Percentiles rank a stretch among this genome's conserved stretches.
Evolutionary conservation across 257 asterid genomes (phyloP).

Genomic region (Solanum verrucosum): DNA sequence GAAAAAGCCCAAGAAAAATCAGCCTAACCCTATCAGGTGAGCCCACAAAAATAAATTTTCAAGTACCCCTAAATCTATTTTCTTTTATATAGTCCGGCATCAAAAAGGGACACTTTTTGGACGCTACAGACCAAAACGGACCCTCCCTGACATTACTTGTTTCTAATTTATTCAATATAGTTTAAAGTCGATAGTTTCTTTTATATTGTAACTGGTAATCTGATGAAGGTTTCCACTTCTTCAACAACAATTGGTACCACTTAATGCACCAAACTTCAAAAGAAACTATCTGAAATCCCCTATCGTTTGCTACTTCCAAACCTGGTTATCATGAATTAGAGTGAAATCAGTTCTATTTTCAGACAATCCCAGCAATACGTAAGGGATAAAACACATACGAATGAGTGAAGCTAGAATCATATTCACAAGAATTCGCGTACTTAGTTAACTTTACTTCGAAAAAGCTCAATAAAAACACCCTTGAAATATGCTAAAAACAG

Average conservation of each 20-base stretch:
- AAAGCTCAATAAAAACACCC: too few species aligned
- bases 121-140: rapidly evolving
- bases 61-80: neutral
- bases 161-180: too few species aligned
- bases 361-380: neutral
- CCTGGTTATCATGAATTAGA: neutral
- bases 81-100: too few species aligned
- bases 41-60: neutral
- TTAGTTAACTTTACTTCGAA: too few species aligned
- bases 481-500: too few species aligned
- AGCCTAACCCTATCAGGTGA: neutral
- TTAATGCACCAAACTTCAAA: too few species aligned
- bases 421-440: neutral
- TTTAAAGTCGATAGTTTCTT: too few species aligned
- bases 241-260: neutral
- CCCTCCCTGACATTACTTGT: neutral
- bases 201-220: too few species aligned
- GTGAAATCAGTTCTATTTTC: neutral
- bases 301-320: neutral
- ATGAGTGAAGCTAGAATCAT: neutral
- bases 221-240: too few species aligned
- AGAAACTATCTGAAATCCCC: neutral
- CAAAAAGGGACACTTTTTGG: too few species aligned
- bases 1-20: neutral
- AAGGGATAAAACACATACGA: neutral